Conservation (phyloP, 139 green algal genomes). For the Yamagishiella unicocca region DNA sequence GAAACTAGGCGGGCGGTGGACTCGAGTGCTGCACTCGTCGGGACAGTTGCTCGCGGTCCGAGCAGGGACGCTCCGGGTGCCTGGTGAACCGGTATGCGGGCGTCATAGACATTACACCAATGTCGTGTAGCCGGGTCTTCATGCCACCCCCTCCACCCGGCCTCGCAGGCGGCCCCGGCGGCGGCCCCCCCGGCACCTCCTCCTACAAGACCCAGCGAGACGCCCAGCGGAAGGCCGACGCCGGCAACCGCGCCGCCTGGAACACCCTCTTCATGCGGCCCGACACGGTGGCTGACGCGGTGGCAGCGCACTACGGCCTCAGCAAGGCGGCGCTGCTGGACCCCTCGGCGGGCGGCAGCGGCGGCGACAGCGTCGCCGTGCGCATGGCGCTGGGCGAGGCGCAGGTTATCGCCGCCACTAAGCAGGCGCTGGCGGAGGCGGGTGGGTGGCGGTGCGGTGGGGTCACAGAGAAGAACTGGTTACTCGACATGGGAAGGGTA, state of each 20-base stretch:
- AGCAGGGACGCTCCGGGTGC: too few species aligned
- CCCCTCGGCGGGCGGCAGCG: constrained; percentile 52
- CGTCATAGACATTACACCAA: too few species aligned
- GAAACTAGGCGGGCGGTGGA: too few species aligned
- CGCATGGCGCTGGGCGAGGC: constrained; percentile 96
- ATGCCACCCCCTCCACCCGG: too few species aligned
- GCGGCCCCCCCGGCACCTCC: not conserved
- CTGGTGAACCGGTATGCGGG: too few species aligned
- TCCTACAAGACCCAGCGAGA: constrained; percentile 77
- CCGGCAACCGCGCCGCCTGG: constrained; percentile 88
- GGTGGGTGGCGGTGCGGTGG: constrained; percentile 59
- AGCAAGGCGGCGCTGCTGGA: constrained; percentile 93
- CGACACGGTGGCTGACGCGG: constrained; percentile 94
- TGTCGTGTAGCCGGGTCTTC: too few species aligned
- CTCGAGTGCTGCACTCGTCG: too few species aligned
- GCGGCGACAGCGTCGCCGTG: constrained; percentile 32
- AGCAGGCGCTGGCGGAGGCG: constrained; percentile 80
- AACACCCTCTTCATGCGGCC: constrained; percentile 98
- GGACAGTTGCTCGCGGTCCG: too few species aligned
- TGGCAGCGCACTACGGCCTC: constrained; percentile 92
- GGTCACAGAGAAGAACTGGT: too few species aligned
- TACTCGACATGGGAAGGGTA: too few species aligned
- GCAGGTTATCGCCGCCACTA: constrained; percentile 94
- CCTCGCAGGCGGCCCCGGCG: too few species aligned
- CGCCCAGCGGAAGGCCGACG: constrained; percentile 79